phyloP scores from a whole-genome alignment of 1,284 basidiomycete species.

The Meira nashicola region DNA sequence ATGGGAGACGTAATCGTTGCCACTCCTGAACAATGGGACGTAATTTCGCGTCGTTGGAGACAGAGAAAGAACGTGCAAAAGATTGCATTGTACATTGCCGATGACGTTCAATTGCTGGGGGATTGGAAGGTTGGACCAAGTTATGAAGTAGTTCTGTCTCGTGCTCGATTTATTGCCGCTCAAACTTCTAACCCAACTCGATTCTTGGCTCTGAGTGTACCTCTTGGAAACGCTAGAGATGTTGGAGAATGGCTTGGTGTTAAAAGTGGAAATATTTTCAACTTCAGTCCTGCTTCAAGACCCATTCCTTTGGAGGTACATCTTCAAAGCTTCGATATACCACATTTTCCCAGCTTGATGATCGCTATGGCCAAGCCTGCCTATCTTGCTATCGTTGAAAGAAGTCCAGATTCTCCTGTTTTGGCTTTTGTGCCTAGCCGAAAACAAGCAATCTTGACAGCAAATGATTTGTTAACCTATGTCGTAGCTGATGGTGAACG shows the following conservation, averaged over 20 bases:
- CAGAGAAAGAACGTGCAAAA: conserved; percentile 94
- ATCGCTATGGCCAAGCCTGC: conserved; percentile 98
- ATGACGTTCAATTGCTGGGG: conserved; percentile 90
- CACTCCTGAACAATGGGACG: conserved; percentile 88
- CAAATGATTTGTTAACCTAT: conserved; percentile 84
- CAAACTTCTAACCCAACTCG: conserved; percentile 86
- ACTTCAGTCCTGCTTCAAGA: conserved; percentile 90
- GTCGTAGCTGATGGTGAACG: conserved; percentile 77
- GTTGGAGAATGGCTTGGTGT: conserved; percentile 98
- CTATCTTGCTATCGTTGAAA: conserved; percentile 86
- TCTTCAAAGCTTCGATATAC: conserved; percentile 87
- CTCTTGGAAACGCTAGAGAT: conserved; percentile 91
- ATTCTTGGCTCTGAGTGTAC: conserved; percentile 88
- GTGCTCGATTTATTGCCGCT: conserved; percentile 91
- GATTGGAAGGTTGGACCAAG: conserved; percentile 82
- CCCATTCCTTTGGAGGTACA: conserved; percentile 96
- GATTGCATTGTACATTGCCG: conserved; percentile 85
- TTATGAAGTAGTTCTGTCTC: conserved; percentile 90
- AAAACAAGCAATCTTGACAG: conserved; percentile 86
- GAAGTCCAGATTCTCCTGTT: conserved; percentile 78
- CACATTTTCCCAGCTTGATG: conserved; percentile 97
- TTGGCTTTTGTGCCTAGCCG: conserved; percentile 90
- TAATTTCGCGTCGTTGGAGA: conserved; percentile 91
- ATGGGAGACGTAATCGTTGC: conserved; percentile 73
- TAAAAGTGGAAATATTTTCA: conserved; percentile 82